These are phyloP conservation scores for Bruguiera sexangula DNA, from an alignment of 345 rosid species.

Conservation along the genomic window DNA sequence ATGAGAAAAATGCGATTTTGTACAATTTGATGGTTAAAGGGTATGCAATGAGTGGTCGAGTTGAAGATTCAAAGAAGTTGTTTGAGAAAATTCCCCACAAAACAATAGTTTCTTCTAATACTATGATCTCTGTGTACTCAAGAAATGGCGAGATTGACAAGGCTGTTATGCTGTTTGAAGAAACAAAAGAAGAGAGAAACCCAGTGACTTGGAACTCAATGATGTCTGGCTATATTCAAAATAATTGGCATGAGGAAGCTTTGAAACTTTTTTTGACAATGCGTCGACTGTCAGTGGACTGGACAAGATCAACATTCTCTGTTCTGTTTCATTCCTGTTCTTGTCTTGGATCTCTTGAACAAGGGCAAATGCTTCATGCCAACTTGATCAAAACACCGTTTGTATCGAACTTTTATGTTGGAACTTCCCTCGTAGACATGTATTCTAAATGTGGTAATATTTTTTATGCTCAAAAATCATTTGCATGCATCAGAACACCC, in stretches of 20 bases:
- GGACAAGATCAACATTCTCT: constrained; percentile 54
- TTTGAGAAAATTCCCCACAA: constrained; percentile 45
- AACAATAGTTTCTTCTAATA: constrained; percentile 42
- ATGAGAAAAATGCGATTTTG: constrained; percentile 29
- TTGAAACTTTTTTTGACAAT: constrained; percentile 35
- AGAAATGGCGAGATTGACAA: constrained; percentile 45
- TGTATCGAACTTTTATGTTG: constrained; percentile 46
- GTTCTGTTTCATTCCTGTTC: constrained; percentile 52
- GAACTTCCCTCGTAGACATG: constrained; percentile 59
- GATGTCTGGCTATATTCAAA: constrained; percentile 50
- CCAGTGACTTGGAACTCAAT: constrained; percentile 62
- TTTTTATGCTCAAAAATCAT: constrained; percentile 42
- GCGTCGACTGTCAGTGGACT: constrained; percentile 27
- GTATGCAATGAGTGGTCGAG: constrained; percentile 38
- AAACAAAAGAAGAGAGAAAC: constrained; percentile 39
- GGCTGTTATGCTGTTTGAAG: constrained; percentile 51
- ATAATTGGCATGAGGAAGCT: constrained; percentile 41
- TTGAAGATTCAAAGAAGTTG: constrained; percentile 40
- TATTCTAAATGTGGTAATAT: constrained; percentile 59
- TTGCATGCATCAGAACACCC: constrained; percentile 40
- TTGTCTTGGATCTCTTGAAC: constrained; percentile 52
- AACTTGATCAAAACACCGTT: constrained; percentile 46
- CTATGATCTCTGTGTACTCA: constrained; percentile 51
- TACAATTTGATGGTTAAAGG: constrained; percentile 57
- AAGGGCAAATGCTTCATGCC: constrained; percentile 48